These are phyloP conservation scores for Cucumis cinereus DNA, from an alignment of 306 rosid species.

Conservation along the genomic window DNA sequence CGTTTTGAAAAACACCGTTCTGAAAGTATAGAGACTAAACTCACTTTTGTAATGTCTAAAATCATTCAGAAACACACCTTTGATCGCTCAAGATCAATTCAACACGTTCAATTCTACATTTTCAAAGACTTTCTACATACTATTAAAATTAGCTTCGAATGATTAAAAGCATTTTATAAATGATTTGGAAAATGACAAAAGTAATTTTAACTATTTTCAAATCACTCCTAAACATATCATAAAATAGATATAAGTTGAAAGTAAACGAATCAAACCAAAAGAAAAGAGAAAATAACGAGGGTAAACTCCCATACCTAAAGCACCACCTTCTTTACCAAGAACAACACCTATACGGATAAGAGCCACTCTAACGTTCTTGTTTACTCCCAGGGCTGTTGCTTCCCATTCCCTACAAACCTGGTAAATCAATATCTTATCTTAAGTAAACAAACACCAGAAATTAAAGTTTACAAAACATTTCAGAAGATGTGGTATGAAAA, in stretches of 20 bases:
- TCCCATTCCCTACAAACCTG: constrained; percentile 99
- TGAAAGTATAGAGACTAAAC: too few relatives aligned
- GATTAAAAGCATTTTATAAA: too few relatives aligned
- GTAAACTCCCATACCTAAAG: constrained; percentile 46
- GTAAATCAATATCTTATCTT: neutral
- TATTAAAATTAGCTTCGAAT: too few relatives aligned
- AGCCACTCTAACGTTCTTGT: constrained; percentile 68
- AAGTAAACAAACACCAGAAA: neutral
- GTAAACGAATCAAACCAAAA: neutral
- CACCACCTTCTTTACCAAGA: constrained; percentile 98
- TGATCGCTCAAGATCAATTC: too few relatives aligned
- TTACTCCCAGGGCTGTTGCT: constrained; percentile 54
- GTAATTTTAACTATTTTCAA: too few relatives aligned
- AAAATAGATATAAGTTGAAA: neutral
- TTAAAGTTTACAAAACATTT: neutral
- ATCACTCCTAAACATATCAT: too few relatives aligned
- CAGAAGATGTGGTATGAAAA: neutral
- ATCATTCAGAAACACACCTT: too few relatives aligned
- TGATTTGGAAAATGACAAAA: too few relatives aligned
- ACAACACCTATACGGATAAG: constrained; percentile 92
- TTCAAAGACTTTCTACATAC: too few relatives aligned
- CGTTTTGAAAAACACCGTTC: neutral
- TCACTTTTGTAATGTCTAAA: too few relatives aligned
- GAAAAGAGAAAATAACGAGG: neutral
- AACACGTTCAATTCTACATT: too few relatives aligned